A percentile compares a stretch with the other conserved stretches of the same genome.
phyloP scores from a whole-genome alignment of 148 eudicot genomes.

The Salicornia ramosissima region DNA sequence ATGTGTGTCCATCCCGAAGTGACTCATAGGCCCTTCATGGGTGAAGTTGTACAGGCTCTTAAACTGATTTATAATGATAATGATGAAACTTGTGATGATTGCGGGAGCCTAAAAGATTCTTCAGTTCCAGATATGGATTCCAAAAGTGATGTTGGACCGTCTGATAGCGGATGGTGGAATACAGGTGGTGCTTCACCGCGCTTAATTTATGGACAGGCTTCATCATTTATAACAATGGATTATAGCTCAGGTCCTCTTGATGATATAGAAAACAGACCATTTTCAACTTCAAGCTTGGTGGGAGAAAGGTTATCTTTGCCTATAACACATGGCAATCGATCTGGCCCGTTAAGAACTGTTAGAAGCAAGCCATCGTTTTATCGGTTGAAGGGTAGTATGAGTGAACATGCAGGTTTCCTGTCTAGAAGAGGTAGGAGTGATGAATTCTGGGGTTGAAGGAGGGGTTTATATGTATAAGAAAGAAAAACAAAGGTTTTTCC shows the following conservation, averaged over 20 bases:
- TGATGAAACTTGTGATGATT: constrained; percentile 69
- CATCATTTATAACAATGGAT: constrained; percentile 91
- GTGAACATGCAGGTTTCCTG: constrained; percentile 68
- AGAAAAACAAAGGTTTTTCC: constrained; percentile 12
- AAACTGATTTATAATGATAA: constrained; percentile 76
- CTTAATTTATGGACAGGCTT: constrained; percentile 54
- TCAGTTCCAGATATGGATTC: constrained; percentile 71
- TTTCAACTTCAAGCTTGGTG: constrained; percentile 56
- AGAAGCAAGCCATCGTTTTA: constrained; percentile 58
- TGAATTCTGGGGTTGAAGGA: constrained; percentile 44
- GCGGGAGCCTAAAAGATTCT: constrained; percentile 62
- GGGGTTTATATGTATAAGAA: constrained; percentile 23
- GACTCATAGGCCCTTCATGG: constrained; percentile 95
- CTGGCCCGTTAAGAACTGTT: constrained; percentile 79
- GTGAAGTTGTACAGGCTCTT: constrained; percentile 96
- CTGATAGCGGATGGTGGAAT: constrained; percentile 97
- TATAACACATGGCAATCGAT: constrained; percentile 67
- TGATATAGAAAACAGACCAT: constrained; percentile 55
- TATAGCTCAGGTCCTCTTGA: constrained; percentile 87
- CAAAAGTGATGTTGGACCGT: constrained; percentile 65
- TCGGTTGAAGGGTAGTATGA: constrained; percentile 71
- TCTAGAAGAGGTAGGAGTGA: constrained; percentile 46
- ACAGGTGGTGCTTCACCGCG: constrained; percentile 55
- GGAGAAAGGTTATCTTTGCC: constrained; percentile 47
- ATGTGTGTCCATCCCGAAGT: constrained; percentile 99